These are phyloP conservation scores for Penicillium nordicum DNA, from an alignment of 2,329 filamentous ascomycete species.

Conservation along the genomic window DNA sequence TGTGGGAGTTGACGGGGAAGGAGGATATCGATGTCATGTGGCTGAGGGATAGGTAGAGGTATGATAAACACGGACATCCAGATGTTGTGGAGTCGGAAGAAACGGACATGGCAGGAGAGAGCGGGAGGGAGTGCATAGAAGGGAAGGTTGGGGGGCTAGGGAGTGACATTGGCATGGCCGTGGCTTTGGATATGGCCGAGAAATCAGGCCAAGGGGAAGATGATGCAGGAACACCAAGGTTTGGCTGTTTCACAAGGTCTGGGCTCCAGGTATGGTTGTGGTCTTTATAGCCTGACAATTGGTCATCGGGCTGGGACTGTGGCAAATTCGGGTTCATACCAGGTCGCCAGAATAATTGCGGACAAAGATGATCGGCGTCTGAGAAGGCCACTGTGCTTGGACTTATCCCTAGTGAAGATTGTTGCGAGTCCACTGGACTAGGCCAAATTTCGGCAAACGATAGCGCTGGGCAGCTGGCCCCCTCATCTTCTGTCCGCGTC, in stretches of 20 bases:
- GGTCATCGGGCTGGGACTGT: constrained; percentile 16
- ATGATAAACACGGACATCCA: constrained; percentile 41
- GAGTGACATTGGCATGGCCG: constrained; percentile 26
- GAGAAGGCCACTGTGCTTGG: constrained; percentile 14
- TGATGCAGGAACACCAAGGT: constrained; percentile 27
- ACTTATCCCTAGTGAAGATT: constrained; percentile 14
- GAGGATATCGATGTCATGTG: constrained; percentile 41
- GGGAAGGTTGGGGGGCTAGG: constrained; percentile 18
- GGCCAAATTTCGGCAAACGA: constrained; percentile 21
- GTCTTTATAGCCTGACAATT: constrained; percentile 23
- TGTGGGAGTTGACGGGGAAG: constrained; percentile 44
- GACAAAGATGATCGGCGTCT: constrained; percentile 30
- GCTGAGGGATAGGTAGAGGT: constrained; percentile 44
- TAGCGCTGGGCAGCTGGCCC: constrained; percentile 13
- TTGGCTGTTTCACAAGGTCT: constrained; percentile 22
- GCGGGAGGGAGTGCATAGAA: constrained; percentile 18
- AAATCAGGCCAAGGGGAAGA: constrained; percentile 43
- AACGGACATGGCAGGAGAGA: constrained; percentile 22
- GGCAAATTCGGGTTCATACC: not conserved
- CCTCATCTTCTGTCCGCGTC: constrained; percentile 30
- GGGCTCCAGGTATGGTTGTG: constrained; percentile 26
- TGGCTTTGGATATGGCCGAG: constrained; percentile 34
- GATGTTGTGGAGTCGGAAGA: constrained; percentile 18
- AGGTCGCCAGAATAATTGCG: constrained; percentile 21
- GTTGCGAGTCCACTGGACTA: constrained; percentile 21